phyloP scores from a whole-genome alignment of 768 basidiomycete genomes.

The Cytidiella melzeri region DNA sequence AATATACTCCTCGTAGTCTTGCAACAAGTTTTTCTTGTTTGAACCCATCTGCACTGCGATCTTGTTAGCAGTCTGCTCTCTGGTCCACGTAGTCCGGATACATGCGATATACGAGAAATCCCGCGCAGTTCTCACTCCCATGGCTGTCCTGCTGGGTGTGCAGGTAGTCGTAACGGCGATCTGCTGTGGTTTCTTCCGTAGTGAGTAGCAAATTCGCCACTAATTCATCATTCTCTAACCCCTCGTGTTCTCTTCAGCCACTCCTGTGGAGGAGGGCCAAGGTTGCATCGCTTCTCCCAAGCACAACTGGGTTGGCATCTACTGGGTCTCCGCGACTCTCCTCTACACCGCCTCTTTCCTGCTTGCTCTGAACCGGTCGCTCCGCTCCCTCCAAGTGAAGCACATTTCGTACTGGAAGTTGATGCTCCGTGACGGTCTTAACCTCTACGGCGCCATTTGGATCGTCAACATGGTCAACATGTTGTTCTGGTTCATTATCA shows the following conservation, averaged over 20 bases:
- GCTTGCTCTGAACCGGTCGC: conserved; percentile 55
- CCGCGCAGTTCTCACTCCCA: conserved; percentile 43
- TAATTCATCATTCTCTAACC: no score
- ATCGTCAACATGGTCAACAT: conserved; percentile 78
- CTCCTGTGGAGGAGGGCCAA: conserved; percentile 66
- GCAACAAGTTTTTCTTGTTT: conserved; percentile 71
- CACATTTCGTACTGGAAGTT: conserved; percentile 69
- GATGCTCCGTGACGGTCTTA: conserved; percentile 86
- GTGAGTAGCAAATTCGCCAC: conserved; percentile 31
- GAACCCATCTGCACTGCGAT: conserved; percentile 83
- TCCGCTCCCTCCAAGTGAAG: conserved; percentile 51
- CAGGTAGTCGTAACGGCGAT: conserved; percentile 72
- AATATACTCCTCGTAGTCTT: conserved; percentile 41
- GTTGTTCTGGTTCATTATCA: conserved; percentile 83
- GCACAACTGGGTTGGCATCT: conserved; percentile 77
- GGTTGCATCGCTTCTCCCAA: conserved; percentile 85
- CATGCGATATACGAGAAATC: conserved; percentile 73
- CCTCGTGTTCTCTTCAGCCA: conserved; percentile 43
- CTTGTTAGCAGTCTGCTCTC: conserved; percentile 67
- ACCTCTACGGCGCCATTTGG: conserved; percentile 78
- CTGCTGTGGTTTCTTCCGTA: conserved; percentile 72
- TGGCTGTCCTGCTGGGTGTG: conserved; percentile 54
- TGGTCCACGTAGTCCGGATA: conserved; percentile 71
- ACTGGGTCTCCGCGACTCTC: conserved; percentile 75
- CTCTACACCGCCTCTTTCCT: conserved; percentile 63